Evolutionary conservation across 2,329 filamentous ascomycete species (phyloP).

Genomic region (Sarocladiaceae sp.): DNA sequence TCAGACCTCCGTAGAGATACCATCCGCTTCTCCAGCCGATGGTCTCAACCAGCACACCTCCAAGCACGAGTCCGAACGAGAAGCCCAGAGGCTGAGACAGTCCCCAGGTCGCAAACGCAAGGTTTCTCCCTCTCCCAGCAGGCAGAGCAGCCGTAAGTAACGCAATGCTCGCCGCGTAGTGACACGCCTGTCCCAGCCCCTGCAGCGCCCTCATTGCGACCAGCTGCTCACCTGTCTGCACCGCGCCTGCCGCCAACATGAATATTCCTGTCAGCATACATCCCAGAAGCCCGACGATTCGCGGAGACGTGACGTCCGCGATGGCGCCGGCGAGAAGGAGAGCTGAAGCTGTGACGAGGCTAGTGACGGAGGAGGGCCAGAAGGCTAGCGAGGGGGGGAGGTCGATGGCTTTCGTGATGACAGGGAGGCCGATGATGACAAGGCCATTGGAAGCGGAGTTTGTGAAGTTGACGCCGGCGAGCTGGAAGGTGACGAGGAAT

Average conservation of each 20-base stretch:
- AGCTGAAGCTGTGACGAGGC: conserved; percentile 27
- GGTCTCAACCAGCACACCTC: conserved; percentile 39
- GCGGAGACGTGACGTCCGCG: conserved; percentile 29
- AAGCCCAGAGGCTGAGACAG: conserved; percentile 42
- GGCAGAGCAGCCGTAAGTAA: conserved; percentile 26
- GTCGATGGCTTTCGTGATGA: conserved; percentile 30
- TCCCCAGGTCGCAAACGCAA: conserved; percentile 37
- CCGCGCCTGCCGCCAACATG: conserved; percentile 25
- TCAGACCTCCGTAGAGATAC: conserved; percentile 31
- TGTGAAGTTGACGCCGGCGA: conserved; percentile 21
- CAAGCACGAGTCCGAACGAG: conserved; percentile 42
- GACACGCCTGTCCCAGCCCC: conserved; percentile 30
- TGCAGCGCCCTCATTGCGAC: conserved; percentile 32
- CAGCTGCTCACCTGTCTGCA: conserved; percentile 25
- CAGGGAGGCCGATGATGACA: conserved; percentile 32
- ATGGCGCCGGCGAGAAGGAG: conserved; percentile 32
- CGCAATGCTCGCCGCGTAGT: conserved; percentile 28
- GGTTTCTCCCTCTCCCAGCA: conserved; percentile 28
- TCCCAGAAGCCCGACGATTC: conserved; percentile 26
- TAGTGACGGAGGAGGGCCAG: conserved; percentile 32
- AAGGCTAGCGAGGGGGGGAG: conserved; percentile 27
- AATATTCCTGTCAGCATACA: conserved; percentile 22
- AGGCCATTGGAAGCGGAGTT: conserved; percentile 24
- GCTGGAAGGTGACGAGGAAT: conserved; percentile 2
- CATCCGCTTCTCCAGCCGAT: conserved; percentile 43